Base-by-base conservation (phyloP, 1,139 yeast genomes). In the Geotrichum reessii region DNA sequence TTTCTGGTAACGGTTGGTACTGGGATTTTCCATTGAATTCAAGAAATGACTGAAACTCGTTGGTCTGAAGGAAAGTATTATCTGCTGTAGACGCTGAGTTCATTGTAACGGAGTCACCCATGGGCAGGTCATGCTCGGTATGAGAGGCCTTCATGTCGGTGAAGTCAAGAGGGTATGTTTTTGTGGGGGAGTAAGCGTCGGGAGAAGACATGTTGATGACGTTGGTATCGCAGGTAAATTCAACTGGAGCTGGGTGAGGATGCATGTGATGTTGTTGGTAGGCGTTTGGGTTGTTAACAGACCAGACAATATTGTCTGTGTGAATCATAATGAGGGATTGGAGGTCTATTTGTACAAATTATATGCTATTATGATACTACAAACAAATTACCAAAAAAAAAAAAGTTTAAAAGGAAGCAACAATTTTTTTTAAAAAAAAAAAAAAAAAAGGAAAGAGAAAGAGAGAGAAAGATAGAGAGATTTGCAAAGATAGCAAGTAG, bases 31-130 rank as follows among this genome's bases (percentile, higher is more conserved):
- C 21, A 7, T 48, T 52, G 31, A 52, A 52, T 25, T 52, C 55
- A n/a, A 52, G 50, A 47, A 52, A 52, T 12, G 55, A 46, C 50
- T 52, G 55, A 17, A 47, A 47, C 47, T 52, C 55, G 12, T 31
- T n/a, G n/a, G 50, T 14, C 22, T 46, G 40, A 19, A 52, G 33
- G 44, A 44, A n/a, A 37, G 22, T 47, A 11, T 19, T 11, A 27
- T 52, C 55, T 31, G 40, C 40, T 11, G 40, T 14, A 31, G 40
- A 5, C n/a, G 7, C 40, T 31, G 40, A 31, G 40, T 31, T 31
- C 11, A 28, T 28, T 7, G 33, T 28, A 14, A 31, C 12, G 40
- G n/a, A 11, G n/a, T 9, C 12, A 9, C 12, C n/a, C 12, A 9
- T 9, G 12, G 40, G 40, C 40, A 14, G 11, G n/a, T 31, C 40